These are phyloP conservation scores for Ramaria sp. DNA, from an alignment of 768 basidiomycete genomes.

Conservation along the genomic window DNA sequence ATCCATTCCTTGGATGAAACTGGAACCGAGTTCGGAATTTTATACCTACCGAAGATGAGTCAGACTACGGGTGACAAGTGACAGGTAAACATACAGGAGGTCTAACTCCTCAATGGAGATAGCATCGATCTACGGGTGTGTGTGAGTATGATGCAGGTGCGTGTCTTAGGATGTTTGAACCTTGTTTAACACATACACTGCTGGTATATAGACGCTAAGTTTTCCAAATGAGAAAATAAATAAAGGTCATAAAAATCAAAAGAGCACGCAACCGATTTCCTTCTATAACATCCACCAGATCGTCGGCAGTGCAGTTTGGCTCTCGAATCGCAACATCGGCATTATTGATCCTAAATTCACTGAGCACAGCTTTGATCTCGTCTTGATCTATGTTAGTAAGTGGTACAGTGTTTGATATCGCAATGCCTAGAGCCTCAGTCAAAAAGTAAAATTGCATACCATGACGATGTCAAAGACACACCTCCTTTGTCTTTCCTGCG, in stretches of 20 bases:
- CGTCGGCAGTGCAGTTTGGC: slow-evolving; percentile 85
- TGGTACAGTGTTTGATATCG: slow-evolving; percentile 94
- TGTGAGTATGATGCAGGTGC: not conserved
- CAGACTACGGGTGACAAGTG: not conserved
- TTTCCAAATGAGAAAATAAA: not conserved
- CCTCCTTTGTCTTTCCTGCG: slow-evolving; percentile 81
- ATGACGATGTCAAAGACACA: not conserved
- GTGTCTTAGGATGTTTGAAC: slow-evolving; percentile 23
- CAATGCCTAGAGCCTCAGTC: slow-evolving; percentile 39
- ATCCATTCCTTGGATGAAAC: slow-evolving; percentile 92
- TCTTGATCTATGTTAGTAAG: slow-evolving; percentile 92
- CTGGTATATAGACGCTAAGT: slow-evolving; percentile 82
- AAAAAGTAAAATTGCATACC: not conserved
- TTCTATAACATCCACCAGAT: slow-evolving; percentile 94
- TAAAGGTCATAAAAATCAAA: slow-evolving; percentile 1
- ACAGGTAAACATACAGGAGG: slow-evolving; percentile 45
- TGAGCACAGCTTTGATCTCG: slow-evolving; percentile 89
- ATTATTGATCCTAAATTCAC: slow-evolving; percentile 87
- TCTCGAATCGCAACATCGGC: slow-evolving; percentile 89
- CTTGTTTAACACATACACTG: slow-evolving; percentile 85
- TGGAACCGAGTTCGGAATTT: slow-evolving; percentile 93
- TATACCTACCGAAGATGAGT: slow-evolving; percentile 41
- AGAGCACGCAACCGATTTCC: slow-evolving; percentile 66
- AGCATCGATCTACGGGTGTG: slow-evolving; percentile 71
- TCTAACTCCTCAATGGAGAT: slow-evolving; percentile 98